phyloP scores from a whole-genome alignment of 352 stramenopile genomes.

The Pythium coloratum region DNA sequence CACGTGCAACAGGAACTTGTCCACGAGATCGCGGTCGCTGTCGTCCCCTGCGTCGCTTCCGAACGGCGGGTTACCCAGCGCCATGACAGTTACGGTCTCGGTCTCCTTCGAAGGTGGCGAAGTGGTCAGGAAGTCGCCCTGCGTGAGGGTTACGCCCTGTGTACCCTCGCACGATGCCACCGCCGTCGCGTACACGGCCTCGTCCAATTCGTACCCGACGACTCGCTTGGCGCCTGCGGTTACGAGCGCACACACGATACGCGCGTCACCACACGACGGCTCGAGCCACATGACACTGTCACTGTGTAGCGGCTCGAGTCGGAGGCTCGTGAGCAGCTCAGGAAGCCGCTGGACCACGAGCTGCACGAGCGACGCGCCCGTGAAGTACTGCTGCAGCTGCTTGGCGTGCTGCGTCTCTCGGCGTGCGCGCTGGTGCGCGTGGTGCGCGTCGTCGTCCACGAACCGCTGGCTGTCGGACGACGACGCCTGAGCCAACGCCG shows the following conservation, averaged over 20 bases:
- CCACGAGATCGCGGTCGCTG: conserved; percentile 44
- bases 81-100: conserved; percentile 32
- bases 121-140: conserved; percentile 59
- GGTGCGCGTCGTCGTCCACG: conserved; percentile 53
- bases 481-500: conserved; percentile 34
- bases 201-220: conserved; percentile 65
- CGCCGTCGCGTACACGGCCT: conserved; percentile 27
- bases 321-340: conserved; percentile 9
- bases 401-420: conserved; percentile 31
- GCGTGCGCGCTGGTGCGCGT: conserved; percentile 25
- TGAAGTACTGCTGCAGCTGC: conserved; percentile 79
- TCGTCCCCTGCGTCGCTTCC: conserved; percentile 26
- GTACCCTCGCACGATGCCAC: conserved; percentile 8
- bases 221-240: conserved; percentile 40
- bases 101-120: conserved; percentile 14
- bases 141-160: conserved; percentile 29
- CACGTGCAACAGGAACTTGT: conserved; percentile 50
- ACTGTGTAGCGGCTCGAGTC: conserved; percentile 8
- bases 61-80: conserved; percentile 73
- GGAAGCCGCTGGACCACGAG: conserved; percentile 36
- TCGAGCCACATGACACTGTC: conserved; percentile 55
- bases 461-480: conserved; percentile 37
- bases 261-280: conserved; percentile 69
- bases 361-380: conserved; percentile 41
- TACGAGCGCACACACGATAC: conserved; percentile 48